Conservation (phyloP, 371 early-diverging fungal species). For the Mortierella sp. region DNA sequence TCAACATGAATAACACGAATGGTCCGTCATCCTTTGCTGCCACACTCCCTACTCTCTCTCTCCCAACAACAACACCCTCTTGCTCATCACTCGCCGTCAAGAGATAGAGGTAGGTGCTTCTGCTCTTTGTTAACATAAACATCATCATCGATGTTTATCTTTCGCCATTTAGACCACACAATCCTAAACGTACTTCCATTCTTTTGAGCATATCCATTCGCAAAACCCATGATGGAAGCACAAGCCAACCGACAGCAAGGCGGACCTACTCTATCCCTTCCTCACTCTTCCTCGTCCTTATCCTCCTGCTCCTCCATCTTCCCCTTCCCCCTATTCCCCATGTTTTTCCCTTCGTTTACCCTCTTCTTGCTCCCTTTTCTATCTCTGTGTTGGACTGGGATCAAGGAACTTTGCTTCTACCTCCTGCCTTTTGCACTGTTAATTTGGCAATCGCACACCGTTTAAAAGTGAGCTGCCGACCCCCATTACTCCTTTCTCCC, state of each 20-base stretch:
- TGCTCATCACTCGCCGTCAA: neutral
- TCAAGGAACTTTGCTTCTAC: too few relatives aligned
- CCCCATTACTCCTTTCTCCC: neutral
- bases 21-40: neutral
- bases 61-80: neutral
- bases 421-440: neutral
- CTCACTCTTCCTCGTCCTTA: neutral
- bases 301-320: neutral
- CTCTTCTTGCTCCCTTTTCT: neutral
- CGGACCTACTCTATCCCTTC: neutral
- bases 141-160: neutral
- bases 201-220: neutral
- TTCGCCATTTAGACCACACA: constrained; percentile 4
- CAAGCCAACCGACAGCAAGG: neutral
- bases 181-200: neutral
- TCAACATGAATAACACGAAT: neutral
- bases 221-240: neutral
- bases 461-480: neutral
- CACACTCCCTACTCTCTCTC: neutral
- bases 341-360: too few relatives aligned
- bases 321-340: too few relatives aligned
- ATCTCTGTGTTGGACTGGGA: too few relatives aligned
- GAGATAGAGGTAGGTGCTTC: neutral
- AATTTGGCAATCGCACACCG: neutral
- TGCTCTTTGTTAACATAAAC: neutral